Evolutionary conservation across 768 basidiomycete genomes (phyloP), one percentile per base, ranked within the genome.

Genomic region (Mycena crocata): DNA sequence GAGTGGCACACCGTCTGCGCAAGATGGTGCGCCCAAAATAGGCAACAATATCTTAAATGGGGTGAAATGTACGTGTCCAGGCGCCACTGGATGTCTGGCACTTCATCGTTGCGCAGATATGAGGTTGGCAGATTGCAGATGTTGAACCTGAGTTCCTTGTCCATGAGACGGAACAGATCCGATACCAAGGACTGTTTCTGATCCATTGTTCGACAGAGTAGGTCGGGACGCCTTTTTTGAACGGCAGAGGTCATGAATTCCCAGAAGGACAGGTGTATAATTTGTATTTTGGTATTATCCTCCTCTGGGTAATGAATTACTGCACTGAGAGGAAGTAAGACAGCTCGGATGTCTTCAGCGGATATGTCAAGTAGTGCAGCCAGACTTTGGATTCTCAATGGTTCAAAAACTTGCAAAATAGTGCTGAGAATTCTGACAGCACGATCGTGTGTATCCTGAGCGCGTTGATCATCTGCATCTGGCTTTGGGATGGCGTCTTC

Each of bases 1-100:
- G 37, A 6, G 7, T 57, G 31, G 23, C 49, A 61, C 15, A n/a
- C 37, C 13, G 55, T 50, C 17, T 6, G 28, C 26, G 5, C 54
- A 30, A 64, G 37, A 49, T 70, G 69, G 23, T 40, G 34, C 23
- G 31, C 40, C 69, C 69, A 70, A 32, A 51, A 70, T 19, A 42
- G 69, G 39, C 56, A 70, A 24, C 61, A 48, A 52, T 70, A 68
- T 26, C 46, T 58, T 3, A 70, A 39, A 42, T 57, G 40, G 17
- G 17, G 28, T 9, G 69, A 17, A 6, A 67, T 67, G 42, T 26
- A 46, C n/a, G 19, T 44, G 23, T 58, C 6, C 8, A 67, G 13
- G 21, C 61, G 56, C 35, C 34, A 6, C 12, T 60, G 48, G n/a
- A 60, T 12, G 35, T 57, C 28, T 34, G 39, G 24, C 26, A 64